Evolutionary conservation across 2,329 filamentous ascomycete species (phyloP), one percentile per base, ranked within the genome.

Genomic region (Penicillium thymicola): DNA sequence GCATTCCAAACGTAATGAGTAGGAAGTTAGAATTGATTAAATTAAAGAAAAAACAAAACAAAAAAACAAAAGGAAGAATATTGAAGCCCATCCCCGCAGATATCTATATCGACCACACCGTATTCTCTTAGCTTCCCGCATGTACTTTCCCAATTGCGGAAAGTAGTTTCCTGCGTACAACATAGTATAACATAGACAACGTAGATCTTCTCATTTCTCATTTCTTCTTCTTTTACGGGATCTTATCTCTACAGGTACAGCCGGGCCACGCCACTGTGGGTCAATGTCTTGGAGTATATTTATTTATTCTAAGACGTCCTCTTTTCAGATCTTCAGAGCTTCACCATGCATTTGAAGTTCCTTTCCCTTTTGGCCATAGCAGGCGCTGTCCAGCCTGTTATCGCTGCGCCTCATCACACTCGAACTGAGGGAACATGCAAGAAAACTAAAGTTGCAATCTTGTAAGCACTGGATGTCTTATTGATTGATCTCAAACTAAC

Each of bases 371-470:
- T 64, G 61, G 58, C 59, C 14, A 44, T 60, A 50, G 55, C 57
- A 28, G 49, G 58, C 11, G 37, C 48, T 8, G 21, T 58, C 14
- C 60, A 59, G 52, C 56, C 59, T 36, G 46, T 46, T 50, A 48
- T 53, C 14, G 55, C 51, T 34, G 58, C 59, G 41, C 59, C 63
- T 27, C 58, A 62, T 9, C 59, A 49, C n/a, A 18, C 36, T 9
- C 55, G 50, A 27, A 38, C 38, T 0, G 59, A 64, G n/a, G 59
- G 57, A 10, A 59, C 45, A 21, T 65, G 63, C 42, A 62, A 62
- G 53, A 64, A 65, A 45, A 65, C 63, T 2, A 64, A 57, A 21
- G 63, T 65, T 46, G 63, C 59, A 2, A 65, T 65, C 41, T 30
- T 65, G 61, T 65, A 59, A 54, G 62, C 4, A 28, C 38, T 43